Evolutionary conservation across 225 moss, liverwort and hornwort genomes (phyloP), one percentile per base, ranked within the genome.

Genomic region (Anthoceros angustus): DNA sequence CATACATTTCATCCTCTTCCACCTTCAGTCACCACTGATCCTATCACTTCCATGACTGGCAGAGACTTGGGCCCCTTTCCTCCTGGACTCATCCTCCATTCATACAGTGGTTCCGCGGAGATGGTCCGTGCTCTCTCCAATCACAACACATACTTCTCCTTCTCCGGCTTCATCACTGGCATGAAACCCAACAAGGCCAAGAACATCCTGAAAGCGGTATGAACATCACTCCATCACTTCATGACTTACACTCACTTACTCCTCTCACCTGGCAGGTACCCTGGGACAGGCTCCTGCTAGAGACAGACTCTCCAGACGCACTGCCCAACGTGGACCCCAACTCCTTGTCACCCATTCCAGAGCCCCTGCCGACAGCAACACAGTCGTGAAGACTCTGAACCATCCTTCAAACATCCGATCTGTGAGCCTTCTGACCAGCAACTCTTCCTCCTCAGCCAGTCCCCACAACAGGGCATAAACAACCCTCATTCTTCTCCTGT

Each of bases 291-390:
- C 71, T 91, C 66, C 61, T 98, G 66, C 18, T 98, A 62, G 95
- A 98, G 69, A 98, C 92, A 0, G 95, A 98, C 72, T 80, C 85
- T 43, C 95, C 95, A 10, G 86, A 84, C 65, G 92, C 84, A 16
- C 70, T 92, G 42, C 95, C 92, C 70, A 66, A 62, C 23, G 67
- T 82, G 5, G 86, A 91, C 61, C 64, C 65, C 12, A 32, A 32
- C 46, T 74, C 70, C 12, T 70, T 91, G 26, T 45, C 66, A 26
- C 82, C 82, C 80, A 75, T 92, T 66, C 65, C 84, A 41, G 79
- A 74, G 21, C 85, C 70, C 68, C 84, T 7, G 70, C 75, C 69
- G 78, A 32, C 32, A 32, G 2, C 32, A 32, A 32, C 32, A 32
- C 32, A 32, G 32, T 4, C 32, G 4, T 32, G 32, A 76, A 70